Evolutionary conservation across 2,329 filamentous ascomycete species (phyloP), one percentile per base, ranked within the genome.

Genomic region (Diaporthe longicolla): DNA sequence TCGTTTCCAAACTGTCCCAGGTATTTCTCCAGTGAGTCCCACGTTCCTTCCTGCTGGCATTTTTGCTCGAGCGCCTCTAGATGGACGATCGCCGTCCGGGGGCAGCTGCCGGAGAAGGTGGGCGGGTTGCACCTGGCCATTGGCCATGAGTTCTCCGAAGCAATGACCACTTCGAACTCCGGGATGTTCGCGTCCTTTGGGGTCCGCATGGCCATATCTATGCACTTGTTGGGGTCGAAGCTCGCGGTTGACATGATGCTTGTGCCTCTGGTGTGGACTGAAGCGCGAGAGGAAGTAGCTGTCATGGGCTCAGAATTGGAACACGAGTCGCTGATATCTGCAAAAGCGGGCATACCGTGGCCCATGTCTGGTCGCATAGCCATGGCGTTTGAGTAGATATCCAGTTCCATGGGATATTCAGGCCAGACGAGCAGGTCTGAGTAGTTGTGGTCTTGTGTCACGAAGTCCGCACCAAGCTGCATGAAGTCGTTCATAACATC

Each of bases 61-160:
- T 85, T 86, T 32, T 86, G 83, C 77, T 88, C 87, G 32, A 89
- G 80, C 59, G 84, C 86, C 77, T 89, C 87, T 0, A 89, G 82
- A 74, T 89, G 87, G 32, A 87, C 82, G 45, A 88, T 86, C 6
- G 87, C 87, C 10, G 87, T 89, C 6, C 85, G 83, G 0, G 86
- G 87, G 68, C 87, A 89, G 1, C 82, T 79, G 3, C 82, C 84
- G 0, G 86, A 86, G 76, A 82, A 86, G 17, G 84, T 80, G 2
- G 83, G 83, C 1, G 84, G 85, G 73, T 86, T 89, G 78, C 88
- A 89, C 24, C 86, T 83, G 4, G 87, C 87, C 40, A 89, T 77
- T 17, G 87, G 87, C 88, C 87, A 89, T 0, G 84, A 85, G 1
- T 83, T 83, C 76, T 89, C 87, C 1, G 87, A 84, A 1, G 84